phyloP scores from a whole-genome alignment of 2,329 filamentous ascomycete species.

The Cordyceps cicadae region DNA sequence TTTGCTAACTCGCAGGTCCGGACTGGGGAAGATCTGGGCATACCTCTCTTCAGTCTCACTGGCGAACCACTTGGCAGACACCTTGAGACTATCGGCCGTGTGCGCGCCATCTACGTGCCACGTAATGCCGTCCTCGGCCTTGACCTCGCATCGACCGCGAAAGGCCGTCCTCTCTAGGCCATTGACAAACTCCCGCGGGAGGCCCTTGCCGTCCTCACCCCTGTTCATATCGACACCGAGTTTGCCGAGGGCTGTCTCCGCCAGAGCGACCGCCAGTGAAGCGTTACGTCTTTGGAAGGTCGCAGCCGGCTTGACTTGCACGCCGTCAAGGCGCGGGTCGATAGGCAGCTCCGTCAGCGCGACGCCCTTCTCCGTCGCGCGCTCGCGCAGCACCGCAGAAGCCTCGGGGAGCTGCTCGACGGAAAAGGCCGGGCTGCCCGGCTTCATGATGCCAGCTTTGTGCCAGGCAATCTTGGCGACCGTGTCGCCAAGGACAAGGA shows the following conservation, averaged over 20 bases:
- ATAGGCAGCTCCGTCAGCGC: constrained; percentile 36
- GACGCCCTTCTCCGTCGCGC: constrained; percentile 47
- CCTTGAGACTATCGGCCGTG: constrained; percentile 78
- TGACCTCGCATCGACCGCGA: constrained; percentile 68
- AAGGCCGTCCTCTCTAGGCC: constrained; percentile 70
- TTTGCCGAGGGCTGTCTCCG: constrained; percentile 39
- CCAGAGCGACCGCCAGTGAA: constrained; percentile 42
- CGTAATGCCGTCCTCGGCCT: constrained; percentile 45
- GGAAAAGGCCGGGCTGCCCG: constrained; percentile 48
- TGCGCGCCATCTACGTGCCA: constrained; percentile 96
- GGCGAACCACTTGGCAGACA: constrained; percentile 77
- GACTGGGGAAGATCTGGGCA: no score
- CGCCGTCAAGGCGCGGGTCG: constrained; percentile 36
- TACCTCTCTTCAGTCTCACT: constrained; percentile 31
- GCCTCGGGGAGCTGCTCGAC: constrained; percentile 42
- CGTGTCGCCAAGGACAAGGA: constrained; percentile 52
- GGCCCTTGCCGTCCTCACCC: constrained; percentile 17
- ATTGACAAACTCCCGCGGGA: constrained; percentile 58
- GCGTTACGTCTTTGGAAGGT: constrained; percentile 53
- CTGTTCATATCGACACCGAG: constrained; percentile 28
- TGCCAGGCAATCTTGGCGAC: constrained; percentile 64
- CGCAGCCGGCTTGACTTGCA: constrained; percentile 44
- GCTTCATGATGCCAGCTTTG: constrained; percentile 64
- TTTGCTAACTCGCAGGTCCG: no score
- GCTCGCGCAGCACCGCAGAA: constrained; percentile 35